phyloP scores from a whole-genome alignment of 2,329 filamentous ascomycete genomes.

The Pseudogymnoascus verrucosus region DNA sequence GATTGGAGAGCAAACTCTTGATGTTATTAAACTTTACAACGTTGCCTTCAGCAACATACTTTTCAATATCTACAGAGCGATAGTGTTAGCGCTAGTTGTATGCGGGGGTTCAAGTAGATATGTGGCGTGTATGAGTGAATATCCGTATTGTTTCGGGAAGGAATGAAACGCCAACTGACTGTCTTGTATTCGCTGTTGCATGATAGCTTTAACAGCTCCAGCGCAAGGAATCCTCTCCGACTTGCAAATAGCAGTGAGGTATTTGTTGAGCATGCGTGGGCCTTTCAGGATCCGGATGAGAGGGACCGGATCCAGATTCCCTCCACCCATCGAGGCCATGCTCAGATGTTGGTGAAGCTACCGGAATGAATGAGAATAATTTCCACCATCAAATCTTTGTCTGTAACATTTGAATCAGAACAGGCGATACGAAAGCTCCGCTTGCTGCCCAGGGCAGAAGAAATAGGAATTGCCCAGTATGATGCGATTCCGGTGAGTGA shows the following conservation, averaged over 20 bases:
- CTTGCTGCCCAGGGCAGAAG: slow-evolving; percentile 7
- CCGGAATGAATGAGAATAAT: not conserved
- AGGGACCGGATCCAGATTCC: slow-evolving; percentile 23
- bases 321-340: slow-evolving; percentile 29
- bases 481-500: slow-evolving; percentile 4
- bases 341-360: not conserved
- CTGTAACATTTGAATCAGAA: not conserved
- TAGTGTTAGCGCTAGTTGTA: not conserved
- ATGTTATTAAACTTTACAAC: slow-evolving; percentile 21
- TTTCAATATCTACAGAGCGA: slow-evolving; percentile 17
- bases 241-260: slow-evolving; percentile 47
- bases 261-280: slow-evolving; percentile 24
- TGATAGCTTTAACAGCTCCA: slow-evolving; percentile 68
- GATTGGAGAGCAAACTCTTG: slow-evolving; percentile 22
- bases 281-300: slow-evolving; percentile 21
- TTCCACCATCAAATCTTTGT: slow-evolving; percentile 6
- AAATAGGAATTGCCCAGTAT: not conserved
- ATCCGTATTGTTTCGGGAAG: slow-evolving; percentile 16
- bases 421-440: not conserved
- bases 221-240: slow-evolving; percentile 67
- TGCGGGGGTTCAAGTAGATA: slow-evolving; percentile 11
- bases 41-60: slow-evolving; percentile 19
- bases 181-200: slow-evolving; percentile 70
- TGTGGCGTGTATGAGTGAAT: slow-evolving; percentile 13
- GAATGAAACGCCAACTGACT: slow-evolving; percentile 48